These are phyloP conservation scores for Yamadazyma nakazawae DNA, from an alignment of 805 yeast genomes.

Conservation along the genomic window DNA sequence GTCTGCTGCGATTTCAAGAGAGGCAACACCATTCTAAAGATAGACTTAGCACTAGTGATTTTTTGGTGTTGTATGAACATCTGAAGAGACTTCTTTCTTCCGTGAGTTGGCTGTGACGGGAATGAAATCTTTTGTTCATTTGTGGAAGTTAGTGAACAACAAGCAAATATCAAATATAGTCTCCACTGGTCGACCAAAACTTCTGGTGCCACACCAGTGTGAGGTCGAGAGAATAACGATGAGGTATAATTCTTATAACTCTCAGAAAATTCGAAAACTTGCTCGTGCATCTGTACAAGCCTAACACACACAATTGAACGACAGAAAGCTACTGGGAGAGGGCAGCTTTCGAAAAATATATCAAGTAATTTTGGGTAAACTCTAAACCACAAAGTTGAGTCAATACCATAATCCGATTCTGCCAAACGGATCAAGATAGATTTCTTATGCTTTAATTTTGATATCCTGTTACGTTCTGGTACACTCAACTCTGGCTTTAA, in stretches of 20 bases:
- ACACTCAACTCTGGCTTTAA: conserved; percentile 54
- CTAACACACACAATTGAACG: conserved; percentile 88
- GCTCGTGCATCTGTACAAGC: conserved; percentile 79
- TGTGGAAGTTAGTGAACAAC: conserved; percentile 86
- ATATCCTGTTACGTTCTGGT: conserved; percentile 73
- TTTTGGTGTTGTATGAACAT: conserved; percentile 84
- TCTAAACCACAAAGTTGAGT: conserved; percentile 94
- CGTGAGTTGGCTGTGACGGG: conserved; percentile 54
- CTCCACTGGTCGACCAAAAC: conserved; percentile 83
- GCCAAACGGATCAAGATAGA: conserved; percentile 75
- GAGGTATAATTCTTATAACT: conserved; percentile 35
- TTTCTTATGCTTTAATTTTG: conserved; percentile 60
- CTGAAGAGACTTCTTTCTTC: conserved; percentile 75
- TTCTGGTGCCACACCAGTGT: conserved; percentile 54
- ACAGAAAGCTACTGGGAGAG: conserved; percentile 90
- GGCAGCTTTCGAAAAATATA: conserved; percentile 74
- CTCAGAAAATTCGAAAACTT: conserved; percentile 54
- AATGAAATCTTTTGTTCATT: conserved; percentile 72
- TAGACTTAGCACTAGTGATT: conserved; percentile 87
- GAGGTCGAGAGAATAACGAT: conserved; percentile 32
- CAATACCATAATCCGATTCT: conserved; percentile 91
- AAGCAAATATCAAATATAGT: conserved; percentile 83
- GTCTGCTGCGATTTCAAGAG: conserved; percentile 67
- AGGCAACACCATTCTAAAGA: conserved; percentile 85
- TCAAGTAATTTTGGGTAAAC: conserved; percentile 74